Base-by-base conservation (phyloP, 768 basidiomycete genomes). In the Boletales sp. region DNA sequence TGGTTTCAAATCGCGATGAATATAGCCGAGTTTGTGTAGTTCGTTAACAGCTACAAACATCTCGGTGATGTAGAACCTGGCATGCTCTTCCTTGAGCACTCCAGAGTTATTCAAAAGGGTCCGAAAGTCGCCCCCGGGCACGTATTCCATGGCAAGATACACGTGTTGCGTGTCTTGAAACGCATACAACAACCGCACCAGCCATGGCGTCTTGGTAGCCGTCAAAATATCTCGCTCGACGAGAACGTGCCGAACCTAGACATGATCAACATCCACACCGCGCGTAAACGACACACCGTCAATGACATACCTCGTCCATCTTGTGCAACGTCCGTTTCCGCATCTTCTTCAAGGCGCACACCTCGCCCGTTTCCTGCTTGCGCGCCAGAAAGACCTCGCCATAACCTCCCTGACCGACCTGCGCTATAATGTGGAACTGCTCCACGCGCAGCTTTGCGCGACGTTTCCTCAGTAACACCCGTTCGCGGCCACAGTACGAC, bases 111-210 rank as follows among this genome's bases (percentile, higher is more conserved):
- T 99, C 35, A 99, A 78, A 35, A 99, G 80, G 0, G 97, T 99
- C 15, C 97, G 82, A 74, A 99, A 99, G 66, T 99, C 97, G 43
- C 97, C 97, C 18, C 97, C 97, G 1, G 94, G 94, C 15, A 98
- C 94, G 65, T 97, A 98, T 75, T 98, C 94, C 95, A 98, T 98
- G 2, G 95, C 95, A 40, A 98, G 86, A 65, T 94, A 98, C 15
- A 98, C 93, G 59, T 89, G 78, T 48, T 87, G 77, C 0, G 82
- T 74, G 62, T 99, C 95, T 69, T 99, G 97, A 72, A 99, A 99
- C 3, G 97, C 97, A 64, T 99, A 99, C 5, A 99, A 73, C 8
- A 99, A 75, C 21, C 86, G 77, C 41, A 98, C 97, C 50, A 99
- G 79, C 97, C 97, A 99, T 2, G 95, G 92, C 0, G 94, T 95